Evolutionary conservation across 768 basidiomycete species (phyloP), one percentile per base, ranked within the genome.

Genomic region (Leccinellum rugosiceps): DNA sequence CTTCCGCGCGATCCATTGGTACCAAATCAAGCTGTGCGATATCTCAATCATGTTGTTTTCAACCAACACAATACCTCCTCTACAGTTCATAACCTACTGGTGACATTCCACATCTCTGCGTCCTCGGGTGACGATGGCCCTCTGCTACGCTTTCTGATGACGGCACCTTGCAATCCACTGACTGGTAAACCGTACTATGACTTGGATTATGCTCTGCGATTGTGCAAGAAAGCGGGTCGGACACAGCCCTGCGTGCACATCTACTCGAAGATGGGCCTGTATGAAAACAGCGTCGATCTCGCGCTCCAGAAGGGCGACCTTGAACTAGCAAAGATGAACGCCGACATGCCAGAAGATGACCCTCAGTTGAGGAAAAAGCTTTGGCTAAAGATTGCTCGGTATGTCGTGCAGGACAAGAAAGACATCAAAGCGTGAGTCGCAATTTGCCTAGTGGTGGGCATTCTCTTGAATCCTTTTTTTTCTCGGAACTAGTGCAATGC

Each of bases 381-480:
- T 52, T 99, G 97, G 97, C 77, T 99, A 53, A 98, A 98, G 77
- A 94, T 98, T 63, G 97, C 97, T n/a, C 90, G 89, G 61, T 95
- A 95, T 74, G 95, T 98, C 44, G 95, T 99, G 14, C 94, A 96
- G 67, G 93, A 98, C 74, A 92, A 97, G 79, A 89, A 94, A 68
- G 97, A 98, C 63, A 96, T 99, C 73, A 96, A 97, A 78, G 86
- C 92, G 97, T 97, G 73, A 63, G 94, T 82, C 26, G 21, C 32
- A 56, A 55, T 44, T 6, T 30, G 9, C 15, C 10, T 49, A 21
- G 46, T 43, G 5, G n/a, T n/a, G 15, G 25, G 17, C n/a, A 15
- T 21, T 6, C 35, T 8, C 7, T 31, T 59, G 13, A 65, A 41
- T 14, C 9, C 32, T 46, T 43, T 47, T 44, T 23, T 38, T 53